phyloP scores from a whole-genome alignment of 1,284 basidiomycete genomes.

The Spongispora temasekensis region DNA sequence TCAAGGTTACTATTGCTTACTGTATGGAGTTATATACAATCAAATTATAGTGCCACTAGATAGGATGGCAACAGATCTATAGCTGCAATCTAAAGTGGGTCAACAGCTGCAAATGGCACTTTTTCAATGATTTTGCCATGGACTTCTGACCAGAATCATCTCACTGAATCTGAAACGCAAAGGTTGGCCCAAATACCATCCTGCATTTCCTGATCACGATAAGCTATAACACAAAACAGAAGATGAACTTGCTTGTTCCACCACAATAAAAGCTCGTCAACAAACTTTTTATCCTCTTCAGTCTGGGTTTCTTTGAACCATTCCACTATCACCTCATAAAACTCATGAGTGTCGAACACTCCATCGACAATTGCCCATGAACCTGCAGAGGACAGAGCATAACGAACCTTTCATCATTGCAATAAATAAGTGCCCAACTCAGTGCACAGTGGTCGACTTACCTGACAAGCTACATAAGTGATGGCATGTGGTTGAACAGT shows the following conservation, averaged over 20 bases:
- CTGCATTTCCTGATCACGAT: neutral
- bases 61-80: no score
- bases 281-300: no score
- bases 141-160: neutral
- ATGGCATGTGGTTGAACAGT: neutral
- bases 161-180: neutral
- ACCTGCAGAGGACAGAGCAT: neutral
- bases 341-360: constrained; percentile 1
- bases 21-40: no score
- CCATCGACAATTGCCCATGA: constrained; percentile 4
- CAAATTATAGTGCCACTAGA: no score
- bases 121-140: neutral
- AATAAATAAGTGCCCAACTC: neutral
- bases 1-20: no score
- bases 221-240: neutral
- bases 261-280: neutral
- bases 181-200: neutral
- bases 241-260: neutral
- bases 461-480: constrained; percentile 6
- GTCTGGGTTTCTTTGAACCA: constrained; percentile 1
- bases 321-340: constrained; percentile 1
- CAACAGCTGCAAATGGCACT: no score
- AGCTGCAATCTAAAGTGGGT: no score
- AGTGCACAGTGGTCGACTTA: neutral
- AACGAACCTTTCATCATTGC: neutral